Evolutionary conservation across 2,329 filamentous ascomycete species (phyloP).

Genomic region (Chrysoporthe cubensis): DNA sequence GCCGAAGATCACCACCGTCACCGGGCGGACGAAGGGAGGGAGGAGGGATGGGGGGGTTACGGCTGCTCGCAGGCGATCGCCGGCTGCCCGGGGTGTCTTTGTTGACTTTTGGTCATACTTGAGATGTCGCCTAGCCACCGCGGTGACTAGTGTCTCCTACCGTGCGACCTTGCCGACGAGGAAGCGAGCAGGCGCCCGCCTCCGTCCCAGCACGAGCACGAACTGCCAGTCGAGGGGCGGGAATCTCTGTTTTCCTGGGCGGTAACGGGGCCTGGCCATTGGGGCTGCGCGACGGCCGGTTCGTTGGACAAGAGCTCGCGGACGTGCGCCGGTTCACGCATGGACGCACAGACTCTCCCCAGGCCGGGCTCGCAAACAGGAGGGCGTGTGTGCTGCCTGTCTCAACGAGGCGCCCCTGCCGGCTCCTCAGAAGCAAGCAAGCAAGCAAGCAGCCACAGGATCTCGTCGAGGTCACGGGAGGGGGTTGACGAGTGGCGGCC

Average conservation of each 20-base stretch:
- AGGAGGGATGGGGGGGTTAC: no score
- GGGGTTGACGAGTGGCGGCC: neutral
- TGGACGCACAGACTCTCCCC: no score
- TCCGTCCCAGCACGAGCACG: neutral
- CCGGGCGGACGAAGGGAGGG: no score
- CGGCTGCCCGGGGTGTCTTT: no score
- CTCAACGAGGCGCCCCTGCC: neutral
- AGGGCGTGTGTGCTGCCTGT: neutral
- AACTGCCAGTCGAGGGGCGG: neutral
- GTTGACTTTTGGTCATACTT: neutral
- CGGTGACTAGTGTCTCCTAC: neutral
- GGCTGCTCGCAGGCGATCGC: no score
- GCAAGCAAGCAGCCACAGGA: neutral
- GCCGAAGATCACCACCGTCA: no score
- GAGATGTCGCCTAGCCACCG: neutral
- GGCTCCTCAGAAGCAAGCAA: neutral
- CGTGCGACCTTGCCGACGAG: neutral
- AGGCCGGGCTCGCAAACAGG: no score
- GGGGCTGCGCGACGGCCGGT: neutral
- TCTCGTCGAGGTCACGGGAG: neutral
- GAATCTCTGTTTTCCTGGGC: neutral
- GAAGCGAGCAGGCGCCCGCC: slow-evolving; percentile 1
- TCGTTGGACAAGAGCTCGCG: no score
- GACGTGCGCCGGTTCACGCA: no score
- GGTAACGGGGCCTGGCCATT: neutral